Evolutionary conservation across 495 filamentous ascomycete species (phyloP).

Genomic region (Penicillium samsonianum): DNA sequence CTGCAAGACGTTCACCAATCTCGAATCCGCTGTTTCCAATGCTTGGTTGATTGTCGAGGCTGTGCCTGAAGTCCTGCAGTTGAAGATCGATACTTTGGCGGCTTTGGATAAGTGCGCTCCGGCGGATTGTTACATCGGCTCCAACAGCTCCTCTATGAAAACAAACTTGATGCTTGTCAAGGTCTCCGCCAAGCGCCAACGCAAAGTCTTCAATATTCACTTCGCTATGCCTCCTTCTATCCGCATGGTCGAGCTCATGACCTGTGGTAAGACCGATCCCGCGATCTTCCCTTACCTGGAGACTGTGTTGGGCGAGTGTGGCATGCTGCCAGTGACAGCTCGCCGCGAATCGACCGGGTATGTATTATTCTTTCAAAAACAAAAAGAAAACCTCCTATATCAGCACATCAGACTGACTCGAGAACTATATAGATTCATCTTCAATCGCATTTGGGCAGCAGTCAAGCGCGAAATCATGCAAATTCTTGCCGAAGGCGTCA

Average conservation of each 20-base stretch:
- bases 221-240: conserved; percentile 55
- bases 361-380: conserved; percentile 5
- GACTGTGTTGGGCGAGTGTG: conserved; percentile 43
- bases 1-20: conserved; percentile 27
- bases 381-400: background rate
- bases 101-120: conserved; percentile 44
- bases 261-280: conserved; percentile 47
- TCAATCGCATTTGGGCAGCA: conserved; percentile 60
- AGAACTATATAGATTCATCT: conserved; percentile 42
- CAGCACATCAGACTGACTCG: background rate
- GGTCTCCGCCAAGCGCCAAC: conserved; percentile 15
- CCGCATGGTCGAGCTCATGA: conserved; percentile 57
- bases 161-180: conserved; percentile 32
- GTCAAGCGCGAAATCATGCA: conserved; percentile 54
- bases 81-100: conserved; percentile 50
- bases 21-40: conserved; percentile 25
- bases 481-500: conserved; percentile 54
- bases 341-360: conserved; percentile 52
- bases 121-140: conserved; percentile 49
- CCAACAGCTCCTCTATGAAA: conserved; percentile 40
- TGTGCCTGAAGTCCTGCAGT: conserved; percentile 50
- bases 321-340: conserved; percentile 35
- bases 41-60: conserved; percentile 53
- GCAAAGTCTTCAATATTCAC: conserved; percentile 49
- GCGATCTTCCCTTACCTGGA: conserved; percentile 47